Base-by-base conservation (phyloP, 108 stramenopile species). In the Skeletonema marinoi region DNA sequence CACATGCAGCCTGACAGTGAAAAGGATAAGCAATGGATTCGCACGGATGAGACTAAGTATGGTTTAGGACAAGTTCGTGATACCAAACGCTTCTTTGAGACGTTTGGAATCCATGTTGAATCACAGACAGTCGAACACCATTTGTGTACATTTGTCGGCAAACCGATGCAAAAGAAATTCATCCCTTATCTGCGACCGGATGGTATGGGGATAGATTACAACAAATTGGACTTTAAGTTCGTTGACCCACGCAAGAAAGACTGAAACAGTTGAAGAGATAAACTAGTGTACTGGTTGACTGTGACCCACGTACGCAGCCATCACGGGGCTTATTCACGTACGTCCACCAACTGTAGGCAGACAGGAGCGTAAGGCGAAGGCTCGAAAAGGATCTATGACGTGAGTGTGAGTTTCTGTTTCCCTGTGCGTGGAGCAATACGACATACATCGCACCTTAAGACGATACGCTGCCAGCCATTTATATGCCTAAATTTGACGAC, bases 121-220 rank as follows among this genome's bases (percentile, higher is more conserved):
- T 71, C 80, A 17, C 85, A 92, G 65, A 94, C 75, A 21, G 88
- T 92, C 38, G 90, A 93, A 65, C 66, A 85, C 60, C 74, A 93
- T 44, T 72, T 96, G n/a, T 96, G 96, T 91, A 32, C 78, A 11
- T 97, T 94, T 90, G 96, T 96, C 1, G 94, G 94, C 1, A 86
- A 82, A 68, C 88, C 89, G 1, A 95, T 95, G 92, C 83, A 85
- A 77, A 66, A 70, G 36, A 71, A 81, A 65, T 95, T 95, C 72
- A 85, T 85, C 21, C 90, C 90, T 13, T 68, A 69, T 54, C 66
- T 93, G 41, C 44, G 92, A 65, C 39, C 62, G 51, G 82, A 96
- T 82, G 81, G 84, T 11, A 94, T 93, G 92, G 96, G 96, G 9
- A 77, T 96, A 17, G 86, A 95, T 71, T 95, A 89, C 62, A 67